These are phyloP conservation scores for Fragaria nilgerrensis DNA, from an alignment of 306 rosid species.

Conservation along the genomic window DNA sequence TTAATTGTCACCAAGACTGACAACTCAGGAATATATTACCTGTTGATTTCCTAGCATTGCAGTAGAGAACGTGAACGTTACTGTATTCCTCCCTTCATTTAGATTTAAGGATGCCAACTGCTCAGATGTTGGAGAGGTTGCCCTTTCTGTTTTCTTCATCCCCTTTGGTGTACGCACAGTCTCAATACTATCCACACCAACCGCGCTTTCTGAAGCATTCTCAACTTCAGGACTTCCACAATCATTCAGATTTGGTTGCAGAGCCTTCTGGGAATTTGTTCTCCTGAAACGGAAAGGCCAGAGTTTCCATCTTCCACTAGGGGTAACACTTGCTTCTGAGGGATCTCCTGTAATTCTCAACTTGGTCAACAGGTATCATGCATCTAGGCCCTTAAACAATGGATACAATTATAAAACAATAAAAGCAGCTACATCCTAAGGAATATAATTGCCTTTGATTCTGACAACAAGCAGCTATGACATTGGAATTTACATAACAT, in stretches of 20 bases:
- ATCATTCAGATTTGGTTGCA: slow-evolving; percentile 35
- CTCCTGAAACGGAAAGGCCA: slow-evolving; percentile 78
- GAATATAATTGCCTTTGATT: slow-evolving; percentile 31
- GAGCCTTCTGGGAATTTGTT: slow-evolving; percentile 37
- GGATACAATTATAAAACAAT: slow-evolving; percentile 32
- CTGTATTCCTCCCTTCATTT: slow-evolving; percentile 76
- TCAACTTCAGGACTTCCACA: slow-evolving; percentile 30
- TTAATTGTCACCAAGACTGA: background rate
- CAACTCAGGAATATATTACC: slow-evolving; percentile 37
- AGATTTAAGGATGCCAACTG: slow-evolving; percentile 85
- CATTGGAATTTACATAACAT: slow-evolving; percentile 18
- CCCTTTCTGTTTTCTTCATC: slow-evolving; percentile 47
- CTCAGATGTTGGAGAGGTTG: slow-evolving; percentile 71
- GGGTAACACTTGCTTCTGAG: slow-evolving; percentile 32
- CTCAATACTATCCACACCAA: slow-evolving; percentile 28
- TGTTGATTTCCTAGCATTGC: slow-evolving; percentile 68
- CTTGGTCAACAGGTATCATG: slow-evolving; percentile 38
- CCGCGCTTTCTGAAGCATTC: slow-evolving; percentile 41
- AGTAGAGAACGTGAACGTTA: slow-evolving; percentile 83
- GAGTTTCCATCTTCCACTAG: slow-evolving; percentile 68
- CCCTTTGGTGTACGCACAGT: slow-evolving; percentile 30
- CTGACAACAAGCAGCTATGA: slow-evolving; percentile 23
- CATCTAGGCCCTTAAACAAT: slow-evolving; percentile 32
- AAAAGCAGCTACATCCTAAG: slow-evolving; percentile 31
- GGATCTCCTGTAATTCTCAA: slow-evolving; percentile 64